Percentiles rank a stretch among this genome's conserved stretches.
Evolutionary conservation across 1,139 yeast species (phyloP).

Genomic region (Lodderomyces metapsilosis): DNA sequence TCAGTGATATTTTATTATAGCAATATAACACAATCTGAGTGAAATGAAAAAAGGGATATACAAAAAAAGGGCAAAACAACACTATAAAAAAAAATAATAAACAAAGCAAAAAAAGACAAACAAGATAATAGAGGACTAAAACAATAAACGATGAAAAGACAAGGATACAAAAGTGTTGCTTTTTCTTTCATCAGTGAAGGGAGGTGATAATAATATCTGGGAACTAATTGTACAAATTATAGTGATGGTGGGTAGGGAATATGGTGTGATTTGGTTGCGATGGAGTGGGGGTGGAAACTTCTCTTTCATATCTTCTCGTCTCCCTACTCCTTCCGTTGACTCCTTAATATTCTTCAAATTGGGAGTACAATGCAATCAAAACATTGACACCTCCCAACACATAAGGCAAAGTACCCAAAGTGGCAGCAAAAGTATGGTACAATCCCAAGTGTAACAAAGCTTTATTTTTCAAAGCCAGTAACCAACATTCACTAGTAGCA

Average conservation of each 20-base stretch:
- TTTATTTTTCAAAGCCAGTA: slow-evolving; percentile 37
- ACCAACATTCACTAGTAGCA: slow-evolving; percentile 28
- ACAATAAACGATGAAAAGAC: background rate
- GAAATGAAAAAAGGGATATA: slow-evolving; percentile 1
- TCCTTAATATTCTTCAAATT: slow-evolving; percentile 42
- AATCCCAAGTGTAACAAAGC: slow-evolving; percentile 37
- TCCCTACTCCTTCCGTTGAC: no score
- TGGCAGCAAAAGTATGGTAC: slow-evolving; percentile 30
- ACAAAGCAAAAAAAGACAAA: background rate
- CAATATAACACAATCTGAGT: background rate
- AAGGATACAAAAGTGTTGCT: background rate
- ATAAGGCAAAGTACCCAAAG: slow-evolving; percentile 50
- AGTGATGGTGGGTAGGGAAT: background rate
- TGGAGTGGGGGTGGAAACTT: no score
- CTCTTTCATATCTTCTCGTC: no score
- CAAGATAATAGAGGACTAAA: background rate
- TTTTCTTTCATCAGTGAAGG: no score
- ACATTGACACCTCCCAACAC: slow-evolving; percentile 49
- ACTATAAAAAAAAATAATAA: background rate
- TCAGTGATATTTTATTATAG: no score
- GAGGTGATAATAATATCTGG: no score
- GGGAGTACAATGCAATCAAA: slow-evolving; percentile 52
- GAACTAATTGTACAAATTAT: no score
- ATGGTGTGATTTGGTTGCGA: no score
- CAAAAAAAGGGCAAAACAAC: background rate